Percentiles rank a stretch among this genome's conserved stretches.
Evolutionary conservation across 306 rosid genomes (phyloP).

Genomic region (Echinosophora koreensis): DNA sequence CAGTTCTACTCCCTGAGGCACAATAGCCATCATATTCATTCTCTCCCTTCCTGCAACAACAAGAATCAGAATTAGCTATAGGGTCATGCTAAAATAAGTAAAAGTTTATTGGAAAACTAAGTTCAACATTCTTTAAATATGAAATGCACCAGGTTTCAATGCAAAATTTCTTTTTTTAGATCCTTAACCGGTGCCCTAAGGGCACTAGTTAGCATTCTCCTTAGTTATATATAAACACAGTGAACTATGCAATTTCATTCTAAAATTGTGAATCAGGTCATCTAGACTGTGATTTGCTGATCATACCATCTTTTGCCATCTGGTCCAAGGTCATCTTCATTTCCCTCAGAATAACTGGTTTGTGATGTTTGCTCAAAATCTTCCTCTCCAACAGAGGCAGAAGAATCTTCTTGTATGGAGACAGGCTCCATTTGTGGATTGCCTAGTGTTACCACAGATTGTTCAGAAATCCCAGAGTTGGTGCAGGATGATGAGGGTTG

Average conservation of each 20-base stretch:
- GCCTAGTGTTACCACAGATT: constrained; percentile 57
- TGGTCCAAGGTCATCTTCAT: constrained; percentile 65
- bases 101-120: no score
- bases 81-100: no score
- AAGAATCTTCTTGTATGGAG: constrained; percentile 75
- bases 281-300: background rate
- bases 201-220: no score
- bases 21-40: constrained; percentile 64
- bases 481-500: constrained; percentile 63
- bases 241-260: constrained; percentile 6
- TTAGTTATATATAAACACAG: constrained; percentile 19
- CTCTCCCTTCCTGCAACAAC: constrained; percentile 78
- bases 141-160: no score
- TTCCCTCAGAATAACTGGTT: constrained; percentile 63
- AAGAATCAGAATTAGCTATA: constrained; percentile 26
- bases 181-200: no score
- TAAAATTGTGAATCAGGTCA: constrained; percentile 3
- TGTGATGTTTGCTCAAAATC: constrained; percentile 76
- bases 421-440: constrained; percentile 50
- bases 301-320: constrained; percentile 90
- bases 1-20: constrained; percentile 70
- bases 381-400: constrained; percentile 78
- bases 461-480: constrained; percentile 65
- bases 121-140: no score
- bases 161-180: no score